These are phyloP conservation scores for Diaporthe longicolla DNA, from an alignment of 2,329 filamentous ascomycete species.

Conservation along the genomic window DNA sequence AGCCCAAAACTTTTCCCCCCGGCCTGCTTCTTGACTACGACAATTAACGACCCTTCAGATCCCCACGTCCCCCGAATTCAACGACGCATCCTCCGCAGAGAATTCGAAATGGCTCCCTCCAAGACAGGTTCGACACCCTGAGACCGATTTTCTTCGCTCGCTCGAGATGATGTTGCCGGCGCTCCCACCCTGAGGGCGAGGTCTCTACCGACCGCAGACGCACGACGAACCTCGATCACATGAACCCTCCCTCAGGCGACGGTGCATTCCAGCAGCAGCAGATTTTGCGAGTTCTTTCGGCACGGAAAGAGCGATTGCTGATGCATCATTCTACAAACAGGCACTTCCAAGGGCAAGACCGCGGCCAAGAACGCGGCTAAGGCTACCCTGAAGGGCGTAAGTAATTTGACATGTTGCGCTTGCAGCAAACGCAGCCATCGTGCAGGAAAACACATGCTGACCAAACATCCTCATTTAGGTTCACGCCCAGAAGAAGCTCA, in stretches of 20 bases:
- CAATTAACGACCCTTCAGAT: conserved; percentile 36
- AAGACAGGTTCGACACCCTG: conserved; percentile 44
- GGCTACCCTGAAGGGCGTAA: conserved; percentile 95
- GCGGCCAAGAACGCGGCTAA: conserved; percentile 96
- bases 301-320: conserved; percentile 77
- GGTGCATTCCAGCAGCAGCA: conserved; percentile 77
- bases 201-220: conserved; percentile 35
- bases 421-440: background rate
- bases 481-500: conserved; percentile 85
- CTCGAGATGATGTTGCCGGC: conserved; percentile 44
- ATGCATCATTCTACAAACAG: conserved; percentile 70
- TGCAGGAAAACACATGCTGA: conserved; percentile 43
- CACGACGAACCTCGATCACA: conserved; percentile 39
- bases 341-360: conserved; percentile 69
- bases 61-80: conserved; percentile 41
- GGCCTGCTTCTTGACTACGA: background rate
- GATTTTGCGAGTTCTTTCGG: conserved; percentile 80
- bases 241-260: conserved; percentile 44
- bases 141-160: conserved; percentile 31
- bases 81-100: conserved; percentile 42
- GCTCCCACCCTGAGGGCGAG: conserved; percentile 43
- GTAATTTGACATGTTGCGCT: conserved; percentile 55
- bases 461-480: conserved; percentile 53
- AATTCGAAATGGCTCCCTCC: conserved; percentile 43
- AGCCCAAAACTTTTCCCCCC: conserved; percentile 9